Evolutionary conservation across 179 eudicot species (phyloP).

Genomic region (Beta corolliflora): DNA sequence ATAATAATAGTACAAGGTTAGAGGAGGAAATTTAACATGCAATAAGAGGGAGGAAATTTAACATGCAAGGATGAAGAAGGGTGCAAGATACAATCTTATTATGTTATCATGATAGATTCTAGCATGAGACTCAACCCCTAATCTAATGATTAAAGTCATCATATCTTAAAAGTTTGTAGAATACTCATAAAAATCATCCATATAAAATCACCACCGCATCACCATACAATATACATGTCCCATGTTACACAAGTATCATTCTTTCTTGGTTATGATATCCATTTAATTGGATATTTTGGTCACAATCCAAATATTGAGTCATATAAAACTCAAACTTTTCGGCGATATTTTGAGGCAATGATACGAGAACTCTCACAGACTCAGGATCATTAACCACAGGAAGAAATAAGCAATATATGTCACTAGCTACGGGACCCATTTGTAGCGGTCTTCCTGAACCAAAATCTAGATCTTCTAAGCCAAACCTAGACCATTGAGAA

Average conservation of each 20-base stretch:
- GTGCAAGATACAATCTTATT: neutral
- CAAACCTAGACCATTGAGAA: conserved; percentile 86
- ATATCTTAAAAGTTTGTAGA: no score
- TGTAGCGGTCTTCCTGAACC: conserved; percentile 76
- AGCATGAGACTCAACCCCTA: no score
- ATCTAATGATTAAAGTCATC: no score
- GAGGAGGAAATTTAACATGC: neutral
- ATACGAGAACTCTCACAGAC: conserved; percentile 62
- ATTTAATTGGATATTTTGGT: conserved; percentile 29
- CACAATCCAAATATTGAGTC: conserved; percentile 38
- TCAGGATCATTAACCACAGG: conserved; percentile 53
- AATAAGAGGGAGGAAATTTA: no score
- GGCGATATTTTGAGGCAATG: conserved; percentile 59
- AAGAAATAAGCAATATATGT: conserved; percentile 77
- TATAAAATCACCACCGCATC: no score
- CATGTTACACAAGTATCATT: neutral
- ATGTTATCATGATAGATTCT: neutral
- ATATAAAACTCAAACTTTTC: conserved; percentile 65
- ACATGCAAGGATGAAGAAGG: neutral
- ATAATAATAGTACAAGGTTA: neutral
- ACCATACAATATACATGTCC: neutral
- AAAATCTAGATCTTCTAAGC: conserved; percentile 77
- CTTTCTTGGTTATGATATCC: conserved; percentile 1
- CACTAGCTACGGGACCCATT: conserved; percentile 80
- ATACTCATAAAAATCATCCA: neutral